Conservation (phyloP, 108 stramenopile species). For the Nitzschia palea region DNA sequence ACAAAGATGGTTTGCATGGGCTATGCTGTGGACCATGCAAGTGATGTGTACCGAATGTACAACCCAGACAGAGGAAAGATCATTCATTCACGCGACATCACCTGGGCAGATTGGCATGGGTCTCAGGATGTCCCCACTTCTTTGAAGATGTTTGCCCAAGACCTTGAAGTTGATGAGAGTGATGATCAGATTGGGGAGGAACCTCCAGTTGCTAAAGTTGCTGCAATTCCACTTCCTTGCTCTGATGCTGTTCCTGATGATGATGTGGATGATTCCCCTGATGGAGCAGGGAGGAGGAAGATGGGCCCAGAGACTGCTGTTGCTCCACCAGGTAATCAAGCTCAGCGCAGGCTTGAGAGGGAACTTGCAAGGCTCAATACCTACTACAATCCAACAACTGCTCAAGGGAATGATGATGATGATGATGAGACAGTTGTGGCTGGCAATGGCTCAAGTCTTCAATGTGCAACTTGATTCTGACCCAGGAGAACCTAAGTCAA, state of each 20-base stretch:
- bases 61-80: not conserved
- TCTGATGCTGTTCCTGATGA: no score
- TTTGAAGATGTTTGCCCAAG: no score
- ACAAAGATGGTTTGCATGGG: not conserved
- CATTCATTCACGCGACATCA: not conserved
- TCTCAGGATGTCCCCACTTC: no score
- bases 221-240: no score
- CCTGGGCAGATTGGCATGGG: not conserved
- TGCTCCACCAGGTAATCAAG: conserved; percentile 4
- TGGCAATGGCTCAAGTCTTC: not conserved
- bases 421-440: not conserved
- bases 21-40: not conserved
- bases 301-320: not conserved
- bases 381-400: no score
- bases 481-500: conserved; percentile 11
- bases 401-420: no score
- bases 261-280: no score
- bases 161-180: no score
- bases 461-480: not conserved
- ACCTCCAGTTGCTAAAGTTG: not conserved
- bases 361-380: conserved; percentile 8
- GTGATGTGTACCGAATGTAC: not conserved
- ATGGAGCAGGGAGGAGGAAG: not conserved
- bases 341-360: not conserved
- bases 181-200: not conserved